These are phyloP conservation scores for Eucalyptus regnans DNA, from an alignment of 345 rosid species.

Conservation along the genomic window DNA sequence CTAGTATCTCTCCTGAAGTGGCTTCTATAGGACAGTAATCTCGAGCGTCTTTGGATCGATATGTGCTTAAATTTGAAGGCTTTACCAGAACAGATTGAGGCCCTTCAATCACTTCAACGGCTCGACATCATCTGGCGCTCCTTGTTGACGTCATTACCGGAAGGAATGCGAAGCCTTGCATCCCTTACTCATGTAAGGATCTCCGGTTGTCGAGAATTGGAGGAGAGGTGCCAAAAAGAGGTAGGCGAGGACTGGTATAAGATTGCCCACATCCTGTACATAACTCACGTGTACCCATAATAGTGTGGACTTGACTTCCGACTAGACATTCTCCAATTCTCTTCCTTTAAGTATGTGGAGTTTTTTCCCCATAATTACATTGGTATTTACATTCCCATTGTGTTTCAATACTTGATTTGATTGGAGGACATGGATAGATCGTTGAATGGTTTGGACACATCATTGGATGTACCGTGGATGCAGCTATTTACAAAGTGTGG, in stretches of 20 bases:
- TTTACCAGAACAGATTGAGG: rapidly evolving
- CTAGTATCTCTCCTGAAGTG: neutral
- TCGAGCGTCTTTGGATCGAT: rapidly evolving
- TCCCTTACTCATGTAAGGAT: neutral
- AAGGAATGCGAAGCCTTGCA: neutral
- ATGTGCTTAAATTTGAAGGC: neutral
- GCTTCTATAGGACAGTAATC: rapidly evolving
- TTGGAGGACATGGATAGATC: neutral
- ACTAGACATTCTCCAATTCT: neutral
- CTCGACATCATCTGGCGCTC: neutral
- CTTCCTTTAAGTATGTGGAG: neutral
- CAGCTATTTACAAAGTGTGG: neutral
- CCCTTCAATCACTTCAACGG: neutral
- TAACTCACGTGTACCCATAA: neutral
- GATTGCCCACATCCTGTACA: neutral
- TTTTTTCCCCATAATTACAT: neutral
- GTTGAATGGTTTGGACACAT: neutral
- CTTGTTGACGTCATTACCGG: rapidly evolving
- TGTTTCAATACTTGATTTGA: neutral
- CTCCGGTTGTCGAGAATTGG: neutral
- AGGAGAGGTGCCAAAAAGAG: neutral
- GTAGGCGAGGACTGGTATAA: rapidly evolving
- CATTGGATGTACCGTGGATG: neutral
- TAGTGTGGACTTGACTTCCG: neutral
- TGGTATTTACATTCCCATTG: neutral